Conservation (phyloP, 768 basidiomycete genomes). For the Nidularia pulvinata region DNA sequence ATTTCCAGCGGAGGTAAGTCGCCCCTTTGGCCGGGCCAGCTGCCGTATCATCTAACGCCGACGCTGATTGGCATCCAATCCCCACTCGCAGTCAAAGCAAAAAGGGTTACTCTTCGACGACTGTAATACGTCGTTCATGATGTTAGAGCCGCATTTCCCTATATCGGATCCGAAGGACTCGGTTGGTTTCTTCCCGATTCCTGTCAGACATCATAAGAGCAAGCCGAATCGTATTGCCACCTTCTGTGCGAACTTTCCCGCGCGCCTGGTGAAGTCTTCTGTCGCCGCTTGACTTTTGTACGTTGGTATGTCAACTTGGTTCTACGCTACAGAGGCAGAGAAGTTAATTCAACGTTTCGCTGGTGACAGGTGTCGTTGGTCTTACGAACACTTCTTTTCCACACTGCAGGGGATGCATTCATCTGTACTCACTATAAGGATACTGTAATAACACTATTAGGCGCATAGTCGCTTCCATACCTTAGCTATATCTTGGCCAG, state of each 20-base stretch:
- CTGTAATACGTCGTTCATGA: slow-evolving; percentile 14
- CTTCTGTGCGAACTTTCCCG: slow-evolving; percentile 21
- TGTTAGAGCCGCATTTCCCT: slow-evolving; percentile 12
- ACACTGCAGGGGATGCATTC: too few species aligned
- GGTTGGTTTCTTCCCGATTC: slow-evolving; percentile 24
- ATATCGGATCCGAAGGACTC: slow-evolving; percentile 18
- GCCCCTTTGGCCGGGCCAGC: too few species aligned
- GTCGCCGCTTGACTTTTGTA: not conserved
- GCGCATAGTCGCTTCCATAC: too few species aligned
- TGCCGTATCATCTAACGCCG: too few species aligned
- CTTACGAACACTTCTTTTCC: too few species aligned
- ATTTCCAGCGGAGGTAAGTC: slow-evolving; percentile 5
- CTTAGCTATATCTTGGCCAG: too few species aligned
- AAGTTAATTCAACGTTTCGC: too few species aligned
- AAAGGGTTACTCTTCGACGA: slow-evolving; percentile 15
- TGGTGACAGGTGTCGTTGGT: too few species aligned
- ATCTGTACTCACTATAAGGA: too few species aligned
- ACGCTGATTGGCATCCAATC: too few species aligned
- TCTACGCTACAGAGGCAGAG: not conserved
- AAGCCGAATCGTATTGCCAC: slow-evolving; percentile 17
- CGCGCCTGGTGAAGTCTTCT: slow-evolving; percentile 4
- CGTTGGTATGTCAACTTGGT: not conserved
- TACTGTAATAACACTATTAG: too few species aligned
- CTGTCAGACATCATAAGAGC: slow-evolving; percentile 8
- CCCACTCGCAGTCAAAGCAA: slow-evolving; percentile 3